Conservation (phyloP, 805 yeast species). For the Starmerella khaoyaiensis region DNA sequence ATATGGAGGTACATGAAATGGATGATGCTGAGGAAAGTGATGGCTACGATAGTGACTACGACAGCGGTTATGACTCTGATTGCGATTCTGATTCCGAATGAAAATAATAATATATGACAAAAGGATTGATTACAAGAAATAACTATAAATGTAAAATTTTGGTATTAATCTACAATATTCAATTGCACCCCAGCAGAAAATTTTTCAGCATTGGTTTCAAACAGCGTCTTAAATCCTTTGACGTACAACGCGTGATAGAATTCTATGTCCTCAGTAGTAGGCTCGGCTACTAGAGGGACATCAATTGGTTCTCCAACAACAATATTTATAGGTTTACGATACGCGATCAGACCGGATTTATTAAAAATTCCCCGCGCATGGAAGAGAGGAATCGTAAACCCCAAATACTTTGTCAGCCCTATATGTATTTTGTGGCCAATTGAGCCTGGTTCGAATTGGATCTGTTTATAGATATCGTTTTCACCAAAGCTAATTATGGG, state of each 20-base stretch:
- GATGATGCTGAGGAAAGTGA: conserved; percentile 22
- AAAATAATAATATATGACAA: too few species aligned
- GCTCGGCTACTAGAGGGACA: conserved; percentile 20
- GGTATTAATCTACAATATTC: conserved; percentile 14
- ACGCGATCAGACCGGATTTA: conserved; percentile 84
- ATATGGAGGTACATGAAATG: conserved; percentile 45
- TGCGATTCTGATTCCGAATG: too few species aligned
- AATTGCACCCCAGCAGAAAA: conserved; percentile 18
- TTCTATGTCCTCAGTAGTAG: conserved; percentile 13
- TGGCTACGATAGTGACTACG: conserved; percentile 20
- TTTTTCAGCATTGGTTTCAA: conserved; percentile 45
- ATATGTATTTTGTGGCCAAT: conserved; percentile 46
- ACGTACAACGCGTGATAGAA: conserved; percentile 64
- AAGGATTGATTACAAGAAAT: conserved; percentile 2
- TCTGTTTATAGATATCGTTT: conserved; percentile 45
- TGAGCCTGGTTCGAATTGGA: conserved; percentile 35
- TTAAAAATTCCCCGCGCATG: conserved; percentile 87
- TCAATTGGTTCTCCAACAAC: conserved; percentile 36
- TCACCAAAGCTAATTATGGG: conserved; percentile 92
- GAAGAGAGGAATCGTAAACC: conserved; percentile 83
- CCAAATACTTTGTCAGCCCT: conserved; percentile 56
- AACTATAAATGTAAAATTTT: not conserved
- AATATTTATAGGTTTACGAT: conserved; percentile 62
- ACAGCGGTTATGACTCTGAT: conserved; percentile 10
- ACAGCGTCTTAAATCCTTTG: conserved; percentile 47